phyloP scores from a whole-genome alignment of 2,329 filamentous ascomycete species.

The Aspergillus luchuensis region DNA sequence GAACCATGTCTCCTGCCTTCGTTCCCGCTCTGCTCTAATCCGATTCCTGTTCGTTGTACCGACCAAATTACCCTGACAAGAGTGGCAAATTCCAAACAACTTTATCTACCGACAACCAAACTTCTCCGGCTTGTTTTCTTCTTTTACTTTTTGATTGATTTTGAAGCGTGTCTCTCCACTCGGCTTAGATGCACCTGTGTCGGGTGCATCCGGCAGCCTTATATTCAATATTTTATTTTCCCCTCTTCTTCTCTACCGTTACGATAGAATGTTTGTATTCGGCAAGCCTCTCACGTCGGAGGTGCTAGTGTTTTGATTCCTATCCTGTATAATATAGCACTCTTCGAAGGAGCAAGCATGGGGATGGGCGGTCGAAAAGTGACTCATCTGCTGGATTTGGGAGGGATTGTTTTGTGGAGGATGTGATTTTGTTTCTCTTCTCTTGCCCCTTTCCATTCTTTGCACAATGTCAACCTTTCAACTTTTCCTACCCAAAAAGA shows the following conservation, averaged over 20 bases:
- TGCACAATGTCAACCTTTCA: conserved; percentile 8
- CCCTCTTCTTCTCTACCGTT: conserved; percentile 8
- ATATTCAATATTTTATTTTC: conserved; percentile 11
- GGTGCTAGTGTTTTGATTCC: conserved; percentile 19
- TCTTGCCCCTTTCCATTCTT: background rate
- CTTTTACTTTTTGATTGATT: conserved; percentile 3
- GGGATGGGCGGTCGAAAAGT: conserved; percentile 24
- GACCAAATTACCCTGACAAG: conserved; percentile 14
- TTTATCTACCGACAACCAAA: background rate
- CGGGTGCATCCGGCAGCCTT: conserved; percentile 9
- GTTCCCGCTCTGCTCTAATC: conserved; percentile 15
- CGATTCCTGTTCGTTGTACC: conserved; percentile 24
- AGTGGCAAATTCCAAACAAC: conserved; percentile 10
- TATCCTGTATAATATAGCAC: conserved; percentile 28
- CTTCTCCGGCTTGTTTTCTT: conserved; percentile 7
- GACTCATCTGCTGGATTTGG: conserved; percentile 18
- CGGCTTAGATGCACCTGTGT: conserved; percentile 3
- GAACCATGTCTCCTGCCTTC: conserved; percentile 1
- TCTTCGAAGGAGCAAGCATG: conserved; percentile 19
- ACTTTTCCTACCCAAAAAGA: conserved; percentile 6
- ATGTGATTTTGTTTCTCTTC: conserved; percentile 13
- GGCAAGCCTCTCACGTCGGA: conserved; percentile 12
- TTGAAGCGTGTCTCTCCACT: conserved; percentile 1
- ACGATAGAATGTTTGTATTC: conserved; percentile 24
- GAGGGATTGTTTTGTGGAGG: background rate